These are phyloP conservation scores for Boletus hoseneyae DNA, from an alignment of 1,284 basidiomycete genomes.

Conservation along the genomic window DNA sequence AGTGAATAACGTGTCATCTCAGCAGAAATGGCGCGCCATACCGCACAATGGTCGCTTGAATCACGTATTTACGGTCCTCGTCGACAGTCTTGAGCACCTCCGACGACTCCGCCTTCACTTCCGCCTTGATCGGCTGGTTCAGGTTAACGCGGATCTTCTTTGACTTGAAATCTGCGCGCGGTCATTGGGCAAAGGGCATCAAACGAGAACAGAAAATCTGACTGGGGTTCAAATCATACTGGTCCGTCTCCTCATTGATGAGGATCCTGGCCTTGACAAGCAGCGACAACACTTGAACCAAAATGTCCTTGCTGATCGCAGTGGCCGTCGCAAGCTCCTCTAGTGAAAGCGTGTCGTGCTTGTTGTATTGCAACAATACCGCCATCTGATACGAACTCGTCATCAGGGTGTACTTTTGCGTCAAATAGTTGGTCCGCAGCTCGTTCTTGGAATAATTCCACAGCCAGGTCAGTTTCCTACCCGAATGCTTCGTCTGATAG, in stretches of 20 bases:
- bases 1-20: neutral
- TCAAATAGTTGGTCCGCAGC: slow-evolving; percentile 87
- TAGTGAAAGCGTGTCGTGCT: slow-evolving; percentile 78
- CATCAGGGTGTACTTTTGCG: slow-evolving; percentile 95
- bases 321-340: slow-evolving; percentile 84
- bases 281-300: slow-evolving; percentile 81
- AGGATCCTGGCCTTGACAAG: slow-evolving; percentile 91
- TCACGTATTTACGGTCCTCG: slow-evolving; percentile 95
- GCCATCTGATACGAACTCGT: slow-evolving; percentile 96
- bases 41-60: slow-evolving; percentile 97
- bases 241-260: slow-evolving; percentile 79
- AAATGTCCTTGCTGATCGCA: slow-evolving; percentile 76
- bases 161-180: slow-evolving; percentile 79
- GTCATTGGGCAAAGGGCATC: slow-evolving; percentile 4
- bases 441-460: slow-evolving; percentile 99
- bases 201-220: neutral
- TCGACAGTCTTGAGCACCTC: slow-evolving; percentile 96
- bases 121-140: slow-evolving; percentile 92
- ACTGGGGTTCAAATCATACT: slow-evolving; percentile 95
- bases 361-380: slow-evolving; percentile 93
- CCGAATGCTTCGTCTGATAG: slow-evolving; percentile 92
- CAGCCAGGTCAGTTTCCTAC: slow-evolving; percentile 94
- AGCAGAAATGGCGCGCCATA: slow-evolving; percentile 29
- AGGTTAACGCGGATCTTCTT: slow-evolving; percentile 97
- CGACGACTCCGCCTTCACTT: slow-evolving; percentile 87